phyloP scores from a whole-genome alignment of 345 rosid species.

The Gossypium longicalyx region DNA sequence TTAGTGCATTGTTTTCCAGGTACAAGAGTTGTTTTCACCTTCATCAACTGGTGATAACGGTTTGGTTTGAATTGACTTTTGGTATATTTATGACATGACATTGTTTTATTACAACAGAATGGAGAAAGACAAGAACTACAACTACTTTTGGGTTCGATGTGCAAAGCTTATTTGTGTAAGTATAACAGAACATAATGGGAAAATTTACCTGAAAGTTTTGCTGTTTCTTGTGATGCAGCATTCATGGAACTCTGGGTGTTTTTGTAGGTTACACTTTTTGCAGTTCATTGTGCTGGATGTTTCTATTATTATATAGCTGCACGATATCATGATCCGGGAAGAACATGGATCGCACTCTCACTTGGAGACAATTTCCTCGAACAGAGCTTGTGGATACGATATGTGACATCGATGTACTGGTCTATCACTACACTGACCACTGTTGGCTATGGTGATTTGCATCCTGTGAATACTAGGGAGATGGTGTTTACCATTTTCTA shows the following conservation, averaged over 20 bases:
- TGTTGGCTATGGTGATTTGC: conserved; percentile 92
- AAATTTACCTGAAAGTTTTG: neutral
- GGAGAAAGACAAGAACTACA: conserved; percentile 88
- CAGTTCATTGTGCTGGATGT: conserved; percentile 88
- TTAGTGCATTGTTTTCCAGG: conserved; percentile 87
- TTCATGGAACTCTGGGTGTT: conserved; percentile 9
- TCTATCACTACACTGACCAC: conserved; percentile 92
- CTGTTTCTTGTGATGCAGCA: neutral
- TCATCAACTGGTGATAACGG: neutral
- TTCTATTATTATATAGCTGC: conserved; percentile 88
- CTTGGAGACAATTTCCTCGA: conserved; percentile 37
- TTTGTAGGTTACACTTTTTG: conserved; percentile 80
- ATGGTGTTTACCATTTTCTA: conserved; percentile 86
- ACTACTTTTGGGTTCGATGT: conserved; percentile 96
- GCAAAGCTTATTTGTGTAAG: conserved; percentile 87
- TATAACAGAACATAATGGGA: neutral
- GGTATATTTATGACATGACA: neutral
- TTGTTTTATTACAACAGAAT: conserved; percentile 41
- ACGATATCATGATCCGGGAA: conserved; percentile 39
- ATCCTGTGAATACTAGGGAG: conserved; percentile 78
- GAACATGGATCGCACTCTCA: conserved; percentile 74
- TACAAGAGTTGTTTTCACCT: conserved; percentile 14
- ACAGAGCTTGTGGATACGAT: conserved; percentile 57
- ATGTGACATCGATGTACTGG: conserved; percentile 92
- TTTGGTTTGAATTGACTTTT: too few relatives aligned